Evolutionary conservation across 1,139 yeast genomes (phyloP).

Genomic region (Kodamaea ohmeri): DNA sequence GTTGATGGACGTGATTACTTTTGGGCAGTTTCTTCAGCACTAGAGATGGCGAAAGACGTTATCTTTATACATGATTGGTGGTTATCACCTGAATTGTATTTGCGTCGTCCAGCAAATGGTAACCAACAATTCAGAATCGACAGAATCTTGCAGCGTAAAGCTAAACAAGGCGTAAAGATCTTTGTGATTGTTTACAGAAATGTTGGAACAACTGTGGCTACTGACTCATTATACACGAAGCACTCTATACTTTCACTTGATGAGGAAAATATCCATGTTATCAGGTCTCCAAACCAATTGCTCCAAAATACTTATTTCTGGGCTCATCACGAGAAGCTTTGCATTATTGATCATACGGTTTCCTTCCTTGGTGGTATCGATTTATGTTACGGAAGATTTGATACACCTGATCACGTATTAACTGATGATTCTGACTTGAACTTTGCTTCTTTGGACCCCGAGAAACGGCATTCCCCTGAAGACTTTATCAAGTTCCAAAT

Average conservation of each 20-base stretch:
- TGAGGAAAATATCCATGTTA: slow-evolving; percentile 77
- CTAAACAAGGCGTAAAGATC: slow-evolving; percentile 91
- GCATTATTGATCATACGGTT: slow-evolving; percentile 81
- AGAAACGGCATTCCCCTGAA: slow-evolving; percentile 30
- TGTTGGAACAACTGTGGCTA: slow-evolving; percentile 89
- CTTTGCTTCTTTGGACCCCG: slow-evolving; percentile 34
- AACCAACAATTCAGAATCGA: slow-evolving; percentile 94
- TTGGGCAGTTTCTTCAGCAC: slow-evolving; percentile 93
- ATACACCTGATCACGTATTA: slow-evolving; percentile 92
- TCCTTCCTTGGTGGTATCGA: slow-evolving; percentile 96
- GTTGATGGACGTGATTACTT: slow-evolving; percentile 96
- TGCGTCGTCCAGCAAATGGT: slow-evolving; percentile 92
- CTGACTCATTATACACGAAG: slow-evolving; percentile 91
- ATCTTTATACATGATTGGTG: slow-evolving; percentile 98
- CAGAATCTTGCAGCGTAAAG: slow-evolving; percentile 81
- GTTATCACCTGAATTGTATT: slow-evolving; percentile 89
- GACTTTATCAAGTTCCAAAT: slow-evolving; percentile 55
- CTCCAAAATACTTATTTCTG: slow-evolving; percentile 91
- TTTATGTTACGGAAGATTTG: slow-evolving; percentile 92
- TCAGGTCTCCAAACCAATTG: slow-evolving; percentile 94
- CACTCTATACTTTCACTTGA: slow-evolving; percentile 85
- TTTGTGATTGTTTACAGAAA: slow-evolving; percentile 93
- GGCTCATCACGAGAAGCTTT: slow-evolving; percentile 98
- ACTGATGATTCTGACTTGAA: slow-evolving; percentile 63
- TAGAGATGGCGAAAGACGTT: slow-evolving; percentile 91